These are phyloP conservation scores for Coffea humblotiana DNA, from an alignment of 305 asterid species.

Conservation along the genomic window DNA sequence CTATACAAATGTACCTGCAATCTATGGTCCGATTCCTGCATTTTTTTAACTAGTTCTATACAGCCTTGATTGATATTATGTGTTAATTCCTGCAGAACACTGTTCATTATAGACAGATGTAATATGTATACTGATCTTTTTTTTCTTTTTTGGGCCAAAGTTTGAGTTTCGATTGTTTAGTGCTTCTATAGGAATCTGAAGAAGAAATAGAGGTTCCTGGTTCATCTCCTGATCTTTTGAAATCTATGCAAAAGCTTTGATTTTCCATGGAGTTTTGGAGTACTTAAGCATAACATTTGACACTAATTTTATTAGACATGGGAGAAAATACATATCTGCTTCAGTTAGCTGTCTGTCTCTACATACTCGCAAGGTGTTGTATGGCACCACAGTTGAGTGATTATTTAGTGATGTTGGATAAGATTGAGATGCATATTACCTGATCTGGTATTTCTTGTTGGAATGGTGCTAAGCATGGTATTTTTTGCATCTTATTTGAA, in stretches of 20 bases:
- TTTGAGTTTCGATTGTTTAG: not conserved
- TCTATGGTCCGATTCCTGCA: not conserved
- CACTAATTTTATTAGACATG: not conserved
- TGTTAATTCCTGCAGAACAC: not conserved
- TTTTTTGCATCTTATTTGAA: not conserved
- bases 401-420: not conserved
- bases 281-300: not conserved
- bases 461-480: not conserved
- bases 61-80: not conserved
- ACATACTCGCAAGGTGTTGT: not conserved
- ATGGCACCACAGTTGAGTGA: not conserved
- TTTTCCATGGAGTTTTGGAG: not conserved
- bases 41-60: not conserved
- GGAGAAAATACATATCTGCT: not conserved
- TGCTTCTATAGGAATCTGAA: not conserved
- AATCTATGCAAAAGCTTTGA: not conserved
- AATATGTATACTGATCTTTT: not conserved
- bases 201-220: not conserved
- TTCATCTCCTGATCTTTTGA: not conserved
- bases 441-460: not conserved
- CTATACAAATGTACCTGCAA: not conserved
- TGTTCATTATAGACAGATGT: not conserved
- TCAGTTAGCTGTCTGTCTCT: not conserved
- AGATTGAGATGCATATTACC: not conserved
- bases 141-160: too few relatives aligned